phyloP scores from a whole-genome alignment of 2,329 filamentous ascomycete species.

The Ascochyta rabiei region DNA sequence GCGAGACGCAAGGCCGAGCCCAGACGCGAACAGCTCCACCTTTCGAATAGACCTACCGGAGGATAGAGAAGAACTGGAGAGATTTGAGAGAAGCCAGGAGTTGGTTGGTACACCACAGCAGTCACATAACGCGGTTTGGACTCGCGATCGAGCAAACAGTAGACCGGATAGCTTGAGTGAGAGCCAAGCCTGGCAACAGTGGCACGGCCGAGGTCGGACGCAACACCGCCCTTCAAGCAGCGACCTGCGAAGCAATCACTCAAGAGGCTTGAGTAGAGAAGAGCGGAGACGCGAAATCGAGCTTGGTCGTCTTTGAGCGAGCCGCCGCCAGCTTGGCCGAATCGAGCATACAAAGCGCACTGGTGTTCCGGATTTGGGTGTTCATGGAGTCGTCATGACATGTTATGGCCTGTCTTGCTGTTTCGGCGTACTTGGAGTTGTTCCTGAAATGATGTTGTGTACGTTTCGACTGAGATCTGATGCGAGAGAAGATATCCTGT shows the following conservation, averaged over 20 bases:
- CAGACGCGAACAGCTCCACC: conserved; percentile 48
- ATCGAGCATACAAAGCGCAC: conserved; percentile 13
- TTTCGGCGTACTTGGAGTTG: background rate
- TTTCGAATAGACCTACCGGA: conserved; percentile 52
- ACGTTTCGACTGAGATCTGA: conserved; percentile 1
- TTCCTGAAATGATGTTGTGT: background rate
- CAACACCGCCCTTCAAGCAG: conserved; percentile 34
- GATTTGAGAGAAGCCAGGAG: conserved; percentile 37
- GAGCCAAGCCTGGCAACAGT: conserved; percentile 37
- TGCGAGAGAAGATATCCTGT: conserved; percentile 11
- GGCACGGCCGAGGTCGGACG: conserved; percentile 39
- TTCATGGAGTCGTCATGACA: conserved; percentile 11
- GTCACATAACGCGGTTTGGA: conserved; percentile 27
- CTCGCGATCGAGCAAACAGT: conserved; percentile 31
- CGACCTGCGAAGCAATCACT: conserved; percentile 36
- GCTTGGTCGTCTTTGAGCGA: conserved; percentile 32
- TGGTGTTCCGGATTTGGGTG: conserved; percentile 20
- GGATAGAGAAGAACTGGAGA: conserved; percentile 36
- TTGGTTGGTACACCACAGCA: conserved; percentile 38
- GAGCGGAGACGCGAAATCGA: conserved; percentile 52
- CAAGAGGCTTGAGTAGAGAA: conserved; percentile 45
- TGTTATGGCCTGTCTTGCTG: background rate
- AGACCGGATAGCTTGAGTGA: conserved; percentile 39
- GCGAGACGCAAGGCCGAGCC: conserved; percentile 39
- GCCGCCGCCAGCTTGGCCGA: background rate